Conservation (phyloP, 495 filamentous ascomycete species). For the Parathielavia appendiculata region DNA sequence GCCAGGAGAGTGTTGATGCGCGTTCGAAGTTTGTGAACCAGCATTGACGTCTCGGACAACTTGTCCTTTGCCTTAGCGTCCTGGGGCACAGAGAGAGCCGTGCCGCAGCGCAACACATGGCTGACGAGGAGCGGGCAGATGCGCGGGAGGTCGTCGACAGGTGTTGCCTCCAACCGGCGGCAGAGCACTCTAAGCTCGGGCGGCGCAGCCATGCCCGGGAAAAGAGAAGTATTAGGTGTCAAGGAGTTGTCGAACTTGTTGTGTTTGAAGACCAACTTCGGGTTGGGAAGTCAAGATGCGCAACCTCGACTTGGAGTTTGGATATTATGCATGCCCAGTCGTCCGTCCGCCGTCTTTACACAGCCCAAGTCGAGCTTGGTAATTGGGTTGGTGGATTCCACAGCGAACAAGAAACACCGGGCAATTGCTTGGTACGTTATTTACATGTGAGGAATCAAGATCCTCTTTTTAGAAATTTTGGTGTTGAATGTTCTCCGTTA, state of each 20-base stretch:
- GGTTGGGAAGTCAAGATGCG: too few relatives aligned
- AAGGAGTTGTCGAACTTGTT: constrained; percentile 1
- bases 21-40: constrained; percentile 74
- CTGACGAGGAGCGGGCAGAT: constrained; percentile 57
- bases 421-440: background rate
- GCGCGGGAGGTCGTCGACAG: constrained; percentile 57
- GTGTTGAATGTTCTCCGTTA: background rate
- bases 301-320: too few relatives aligned
- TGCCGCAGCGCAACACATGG: constrained; percentile 56
- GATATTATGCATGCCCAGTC: too few relatives aligned
- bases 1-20: constrained; percentile 69
- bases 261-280: background rate
- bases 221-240: background rate
- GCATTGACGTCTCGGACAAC: constrained; percentile 54
- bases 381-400: background rate
- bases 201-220: constrained; percentile 26
- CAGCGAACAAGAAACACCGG: background rate
- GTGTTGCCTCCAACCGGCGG: constrained; percentile 59
- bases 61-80: constrained; percentile 47
- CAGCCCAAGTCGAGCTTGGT: background rate
- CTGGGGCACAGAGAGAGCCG: constrained; percentile 49
- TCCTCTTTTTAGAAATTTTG: constrained; percentile 7
- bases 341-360: too few relatives aligned
- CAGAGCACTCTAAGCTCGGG: constrained; percentile 59
- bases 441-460: constrained; percentile 1